Evolutionary conservation across 1,284 basidiomycete genomes (phyloP).

Genomic region (Sanguinoderma infundibulare): DNA sequence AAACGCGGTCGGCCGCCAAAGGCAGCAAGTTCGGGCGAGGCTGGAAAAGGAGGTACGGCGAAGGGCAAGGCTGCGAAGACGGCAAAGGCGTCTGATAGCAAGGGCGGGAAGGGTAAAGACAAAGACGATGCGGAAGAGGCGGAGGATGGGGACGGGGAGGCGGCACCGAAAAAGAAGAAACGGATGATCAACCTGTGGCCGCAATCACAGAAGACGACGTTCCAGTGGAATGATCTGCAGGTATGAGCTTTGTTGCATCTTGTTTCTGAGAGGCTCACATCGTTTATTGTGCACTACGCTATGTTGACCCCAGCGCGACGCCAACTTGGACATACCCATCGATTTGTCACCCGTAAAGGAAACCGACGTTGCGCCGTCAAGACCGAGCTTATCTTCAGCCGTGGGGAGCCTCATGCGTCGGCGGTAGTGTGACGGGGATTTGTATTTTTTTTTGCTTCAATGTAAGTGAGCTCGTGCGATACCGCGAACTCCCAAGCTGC

Average conservation of each 20-base stretch:
- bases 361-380: constrained; percentile 49
- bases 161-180: constrained; percentile 55
- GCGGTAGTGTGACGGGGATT: constrained; percentile 1
- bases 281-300: neutral
- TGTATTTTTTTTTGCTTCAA: too few relatives aligned
- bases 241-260: constrained; percentile 31
- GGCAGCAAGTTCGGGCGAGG: neutral
- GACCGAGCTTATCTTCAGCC: constrained; percentile 39
- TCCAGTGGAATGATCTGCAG: constrained; percentile 45
- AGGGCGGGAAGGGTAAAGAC: neutral
- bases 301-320: constrained; percentile 32
- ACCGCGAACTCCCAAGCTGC: neutral
- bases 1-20: constrained; percentile 20
- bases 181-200: constrained; percentile 64
- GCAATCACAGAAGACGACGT: constrained; percentile 42
- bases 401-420: constrained; percentile 24
- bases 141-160: constrained; percentile 8
- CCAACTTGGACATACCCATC: constrained; percentile 61
- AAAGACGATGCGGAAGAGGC: constrained; percentile 6
- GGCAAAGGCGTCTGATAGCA: constrained; percentile 5
- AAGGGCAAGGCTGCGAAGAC: constrained; percentile 2
- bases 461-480: neutral
- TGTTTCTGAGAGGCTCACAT: neutral
- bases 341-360: constrained; percentile 66
- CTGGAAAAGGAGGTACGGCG: neutral